Base-by-base conservation (phyloP, 768 basidiomycete genomes). In the Amanita inopinata region DNA sequence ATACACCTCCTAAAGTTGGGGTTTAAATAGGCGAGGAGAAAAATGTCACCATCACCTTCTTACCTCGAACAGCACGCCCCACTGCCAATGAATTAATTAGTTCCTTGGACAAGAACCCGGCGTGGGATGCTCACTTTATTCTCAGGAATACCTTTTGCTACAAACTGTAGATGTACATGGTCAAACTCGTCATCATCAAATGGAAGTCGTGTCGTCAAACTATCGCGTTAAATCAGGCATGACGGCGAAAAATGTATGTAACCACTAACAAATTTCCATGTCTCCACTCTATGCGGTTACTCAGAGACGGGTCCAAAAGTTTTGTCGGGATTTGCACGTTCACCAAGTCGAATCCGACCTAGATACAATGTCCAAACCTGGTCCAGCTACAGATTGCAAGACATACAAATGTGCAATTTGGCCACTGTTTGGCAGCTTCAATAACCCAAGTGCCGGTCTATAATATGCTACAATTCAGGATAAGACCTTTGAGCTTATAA, bases 101-200 rank as follows among this genome's bases (percentile, higher is more conserved):
- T 37, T 28, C n/a, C 7, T 7, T 28, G n/a, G n/a, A 7, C 23
- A 38, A 30, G 31, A 24, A 39, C 33, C 37, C 33, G 19, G 50
- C 11, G 25, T 48, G 19, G 39, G 30, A 18, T 28, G 51, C 53
- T n/a, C 39, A 76, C 82, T 66, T 85, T 85, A 51, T 78, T 83
- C 56, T 87, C 85, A 4, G 82, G 83, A 22, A 86, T 74, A 11
- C 74, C 83, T 51, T 69, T 69, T 0, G 81, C 74, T 45, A 86
- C 73, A 38, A 65, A 63, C 46, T 74, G 69, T 38, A 87, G 73
- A 51, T 81, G 86, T n/a, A 88, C 76, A 56, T 83, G 76, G 57
- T 88, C 85, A 47, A 88, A 88, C 51, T 82, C 76, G 46, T 87
- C 83, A 42, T 87, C 85, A 11, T 86, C 83, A 53, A 86, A 88